A percentile compares a stretch with the other conserved stretches of the same genome.
phyloP scores from a whole-genome alignment of 305 asterid genomes.

The Fraxinus floribunda region DNA sequence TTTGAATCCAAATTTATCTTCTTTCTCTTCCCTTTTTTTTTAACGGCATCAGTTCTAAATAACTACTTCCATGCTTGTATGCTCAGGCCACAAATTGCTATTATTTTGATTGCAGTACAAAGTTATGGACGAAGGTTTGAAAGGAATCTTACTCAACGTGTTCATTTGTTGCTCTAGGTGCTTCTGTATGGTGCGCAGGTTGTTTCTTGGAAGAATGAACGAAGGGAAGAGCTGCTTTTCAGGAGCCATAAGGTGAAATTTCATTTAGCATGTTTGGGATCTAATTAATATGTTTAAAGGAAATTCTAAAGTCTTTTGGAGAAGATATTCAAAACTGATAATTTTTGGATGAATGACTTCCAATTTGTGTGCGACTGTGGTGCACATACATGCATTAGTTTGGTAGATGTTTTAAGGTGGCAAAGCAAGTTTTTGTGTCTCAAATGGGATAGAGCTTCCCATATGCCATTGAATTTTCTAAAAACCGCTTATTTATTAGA shows the following conservation, averaged over 20 bases:
- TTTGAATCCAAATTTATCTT: too few species aligned
- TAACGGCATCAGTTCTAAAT: neutral
- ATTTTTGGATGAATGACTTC: constrained; percentile 12
- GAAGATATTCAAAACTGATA: neutral
- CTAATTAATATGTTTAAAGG: neutral
- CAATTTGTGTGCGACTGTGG: neutral
- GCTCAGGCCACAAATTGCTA: neutral
- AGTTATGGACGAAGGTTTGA: neutral
- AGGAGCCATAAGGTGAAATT: constrained; percentile 64
- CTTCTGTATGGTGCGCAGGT: constrained; percentile 73
- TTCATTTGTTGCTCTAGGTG: constrained; percentile 47
- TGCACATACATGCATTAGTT: neutral
- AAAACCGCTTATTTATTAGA: neutral
- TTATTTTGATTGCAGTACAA: neutral
- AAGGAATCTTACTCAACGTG: constrained; percentile 6
- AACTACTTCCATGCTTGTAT: neutral
- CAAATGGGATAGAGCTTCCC: neutral
- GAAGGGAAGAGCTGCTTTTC: constrained; percentile 71
- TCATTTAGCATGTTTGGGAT: neutral
- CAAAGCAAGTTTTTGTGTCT: neutral
- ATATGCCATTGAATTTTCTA: neutral
- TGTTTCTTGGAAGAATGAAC: constrained; percentile 79
- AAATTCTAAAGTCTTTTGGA: constrained; percentile 2
- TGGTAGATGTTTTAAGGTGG: neutral
- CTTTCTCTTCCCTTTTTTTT: neutral